phyloP scores from a whole-genome alignment of 192 early-diverging fungal genomes.

The Paraglomus brasilianum region DNA sequence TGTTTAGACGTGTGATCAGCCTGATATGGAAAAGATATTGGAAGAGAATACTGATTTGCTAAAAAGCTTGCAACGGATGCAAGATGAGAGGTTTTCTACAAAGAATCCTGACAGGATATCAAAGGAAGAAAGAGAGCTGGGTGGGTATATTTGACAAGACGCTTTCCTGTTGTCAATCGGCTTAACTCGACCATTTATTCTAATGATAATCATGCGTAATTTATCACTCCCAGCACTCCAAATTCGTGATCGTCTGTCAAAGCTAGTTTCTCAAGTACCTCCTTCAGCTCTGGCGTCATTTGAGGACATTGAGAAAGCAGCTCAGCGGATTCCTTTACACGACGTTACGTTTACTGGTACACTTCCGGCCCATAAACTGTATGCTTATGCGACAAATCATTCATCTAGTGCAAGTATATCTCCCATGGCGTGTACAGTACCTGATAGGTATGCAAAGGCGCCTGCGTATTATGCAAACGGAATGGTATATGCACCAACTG shows the following conservation, averaged over 20 bases:
- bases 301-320: conserved; percentile 42
- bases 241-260: conserved; percentile 36
- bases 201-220: not conserved
- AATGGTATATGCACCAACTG: no score
- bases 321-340: conserved; percentile 41
- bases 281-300: conserved; percentile 39
- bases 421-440: no score
- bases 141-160: conserved; percentile 29
- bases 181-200: not conserved
- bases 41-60: conserved; percentile 45
- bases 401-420: conserved; percentile 10
- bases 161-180: not conserved
- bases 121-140: conserved; percentile 42
- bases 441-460: no score
- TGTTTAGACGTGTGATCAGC: not conserved
- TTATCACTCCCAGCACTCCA: conserved; percentile 29
- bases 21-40: conserved; percentile 29
- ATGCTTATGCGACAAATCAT: conserved; percentile 46
- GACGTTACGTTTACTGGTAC: conserved; percentile 49
- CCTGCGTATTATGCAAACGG: no score
- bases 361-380: conserved; percentile 48
- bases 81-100: conserved; percentile 48
- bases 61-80: conserved; percentile 39
- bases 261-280: conserved; percentile 34
- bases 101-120: conserved; percentile 36